phyloP scores from a whole-genome alignment of 768 basidiomycete genomes.

The Boletus bicolor region DNA sequence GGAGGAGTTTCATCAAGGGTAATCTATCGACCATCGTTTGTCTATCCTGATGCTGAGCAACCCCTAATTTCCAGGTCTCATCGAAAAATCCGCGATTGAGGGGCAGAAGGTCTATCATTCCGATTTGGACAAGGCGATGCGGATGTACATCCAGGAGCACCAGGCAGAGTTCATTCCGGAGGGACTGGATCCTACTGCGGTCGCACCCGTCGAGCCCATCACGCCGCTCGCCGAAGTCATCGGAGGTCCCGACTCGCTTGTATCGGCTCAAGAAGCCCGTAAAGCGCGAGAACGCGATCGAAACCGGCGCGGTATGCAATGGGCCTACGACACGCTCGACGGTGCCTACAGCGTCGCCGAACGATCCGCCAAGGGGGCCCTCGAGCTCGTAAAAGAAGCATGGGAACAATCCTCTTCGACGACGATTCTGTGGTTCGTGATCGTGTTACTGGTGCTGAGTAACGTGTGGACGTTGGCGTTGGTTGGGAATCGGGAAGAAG shows the following conservation, averaged over 20 bases:
- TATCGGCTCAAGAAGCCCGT: slow-evolving; percentile 16
- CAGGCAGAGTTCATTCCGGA: slow-evolving; percentile 86
- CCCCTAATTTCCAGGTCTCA: slow-evolving; percentile 61
- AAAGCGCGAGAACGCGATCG: slow-evolving; percentile 67
- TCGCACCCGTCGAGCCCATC: slow-evolving; percentile 45
- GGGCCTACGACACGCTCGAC: slow-evolving; percentile 85
- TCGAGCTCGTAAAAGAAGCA: slow-evolving; percentile 75
- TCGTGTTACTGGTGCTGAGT: slow-evolving; percentile 67
- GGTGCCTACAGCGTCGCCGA: slow-evolving; percentile 70
- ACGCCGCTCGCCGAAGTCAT: slow-evolving; percentile 19
- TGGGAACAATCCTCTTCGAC: slow-evolving; percentile 76
- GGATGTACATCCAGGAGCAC: slow-evolving; percentile 85
- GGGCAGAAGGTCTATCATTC: slow-evolving; percentile 86
- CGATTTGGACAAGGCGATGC: slow-evolving; percentile 83
- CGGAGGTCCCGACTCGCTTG: slow-evolving; percentile 6
- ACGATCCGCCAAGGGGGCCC: slow-evolving; percentile 64
- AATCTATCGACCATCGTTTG: neutral
- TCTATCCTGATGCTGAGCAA: neutral
- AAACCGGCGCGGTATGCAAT: slow-evolving; percentile 71
- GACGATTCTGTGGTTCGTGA: slow-evolving; percentile 69
- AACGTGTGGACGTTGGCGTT: slow-evolving; percentile 68
- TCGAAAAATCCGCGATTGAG: slow-evolving; percentile 86
- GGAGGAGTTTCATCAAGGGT: slow-evolving; percentile 96
- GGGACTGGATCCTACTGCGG: slow-evolving; percentile 60
- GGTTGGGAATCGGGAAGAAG: slow-evolving; percentile 48